These are phyloP conservation scores for Cyberlindnera xishuangbannaensis DNA, from an alignment of 805 yeast species.

Conservation along the genomic window DNA sequence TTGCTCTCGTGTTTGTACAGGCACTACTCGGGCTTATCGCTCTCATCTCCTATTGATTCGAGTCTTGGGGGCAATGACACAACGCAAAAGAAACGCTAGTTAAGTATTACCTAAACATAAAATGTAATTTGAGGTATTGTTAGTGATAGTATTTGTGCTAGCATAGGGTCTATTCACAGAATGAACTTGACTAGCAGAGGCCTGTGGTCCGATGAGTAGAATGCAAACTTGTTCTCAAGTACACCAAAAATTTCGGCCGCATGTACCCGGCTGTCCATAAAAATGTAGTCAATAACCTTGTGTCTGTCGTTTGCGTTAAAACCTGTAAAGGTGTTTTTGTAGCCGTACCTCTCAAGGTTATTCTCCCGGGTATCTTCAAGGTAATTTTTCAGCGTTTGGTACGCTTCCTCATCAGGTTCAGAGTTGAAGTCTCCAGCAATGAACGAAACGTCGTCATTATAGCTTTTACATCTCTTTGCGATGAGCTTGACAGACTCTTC, in stretches of 20 bases:
- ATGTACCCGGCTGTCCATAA: conserved; percentile 15
- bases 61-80: not conserved
- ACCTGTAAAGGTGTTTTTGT: conserved; percentile 42
- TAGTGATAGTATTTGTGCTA: too few species aligned
- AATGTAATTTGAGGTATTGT: not conserved
- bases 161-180: too few species aligned
- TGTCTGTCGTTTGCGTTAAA: conserved; percentile 31
- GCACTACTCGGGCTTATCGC: conserved; percentile 1
- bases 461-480: conserved; percentile 30
- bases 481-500: conserved; percentile 39
- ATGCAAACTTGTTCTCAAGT: conserved; percentile 21
- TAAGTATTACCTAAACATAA: too few species aligned
- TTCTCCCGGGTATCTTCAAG: conserved; percentile 33
- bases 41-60: too few species aligned
- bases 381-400: conserved; percentile 33
- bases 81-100: not conserved
- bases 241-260: conserved; percentile 32
- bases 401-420: conserved; percentile 35
- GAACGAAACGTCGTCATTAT: conserved; percentile 33
- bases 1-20: not conserved
- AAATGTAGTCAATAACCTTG: conserved; percentile 28
- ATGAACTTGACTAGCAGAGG: conserved; percentile 33
- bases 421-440: conserved; percentile 58
- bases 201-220: conserved; percentile 38
- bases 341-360: conserved; percentile 34